Conservation (phyloP, 192 early-diverging fungal genomes). For the Phlyctochytrium planicorne region DNA sequence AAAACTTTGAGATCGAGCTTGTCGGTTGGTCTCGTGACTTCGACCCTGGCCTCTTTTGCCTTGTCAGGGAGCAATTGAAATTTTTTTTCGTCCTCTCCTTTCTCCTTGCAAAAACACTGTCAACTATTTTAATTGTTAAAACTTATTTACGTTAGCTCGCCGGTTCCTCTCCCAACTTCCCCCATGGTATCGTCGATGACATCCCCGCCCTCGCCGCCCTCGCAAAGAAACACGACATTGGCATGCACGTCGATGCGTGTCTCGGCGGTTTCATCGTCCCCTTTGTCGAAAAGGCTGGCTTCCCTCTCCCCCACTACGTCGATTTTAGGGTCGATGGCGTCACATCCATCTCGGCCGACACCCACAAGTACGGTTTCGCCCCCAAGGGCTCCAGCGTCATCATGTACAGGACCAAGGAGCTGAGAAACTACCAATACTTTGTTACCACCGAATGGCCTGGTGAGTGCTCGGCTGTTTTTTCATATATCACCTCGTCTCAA, state of each 20-base stretch:
- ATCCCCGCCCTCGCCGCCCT: conserved; percentile 75
- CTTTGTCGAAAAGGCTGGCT: conserved; percentile 90
- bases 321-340: conserved; percentile 92
- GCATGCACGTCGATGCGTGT: conserved; percentile 95
- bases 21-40: too few species aligned
- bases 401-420: conserved; percentile 78
- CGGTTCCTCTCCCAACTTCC: conserved; percentile 90
- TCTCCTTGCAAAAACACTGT: too few species aligned
- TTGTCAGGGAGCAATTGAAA: too few species aligned
- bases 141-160: conserved; percentile 52
- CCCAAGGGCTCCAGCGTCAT: conserved; percentile 96
- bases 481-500: not conserved
- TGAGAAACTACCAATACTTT: conserved; percentile 93
- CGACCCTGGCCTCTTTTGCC: too few species aligned
- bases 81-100: too few species aligned
- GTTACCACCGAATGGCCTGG: conserved; percentile 87
- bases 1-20: too few species aligned
- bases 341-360: conserved; percentile 93
- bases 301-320: conserved; percentile 70
- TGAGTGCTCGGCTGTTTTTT: conserved; percentile 8
- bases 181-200: conserved; percentile 92
- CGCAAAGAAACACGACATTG: conserved; percentile 78
- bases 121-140: too few species aligned
- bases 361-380: conserved; percentile 99
- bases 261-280: conserved; percentile 94